A percentile compares a stretch with the other conserved stretches of the same genome.
Conservation (phyloP, 805 yeast species). For the Lipomyces japonicus region DNA sequence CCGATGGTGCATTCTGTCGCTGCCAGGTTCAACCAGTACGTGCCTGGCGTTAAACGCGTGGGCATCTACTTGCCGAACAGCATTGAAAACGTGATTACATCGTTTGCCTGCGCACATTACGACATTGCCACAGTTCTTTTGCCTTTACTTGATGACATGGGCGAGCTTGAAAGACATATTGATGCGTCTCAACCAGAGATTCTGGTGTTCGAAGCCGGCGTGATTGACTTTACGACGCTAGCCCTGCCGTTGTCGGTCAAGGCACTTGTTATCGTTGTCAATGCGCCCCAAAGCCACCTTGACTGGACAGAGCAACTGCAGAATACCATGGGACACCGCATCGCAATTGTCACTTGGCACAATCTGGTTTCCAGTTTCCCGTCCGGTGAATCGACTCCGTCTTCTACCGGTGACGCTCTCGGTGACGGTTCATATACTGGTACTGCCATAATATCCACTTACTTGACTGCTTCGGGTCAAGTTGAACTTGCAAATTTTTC, state of each 20-base stretch:
- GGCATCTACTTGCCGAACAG: constrained; percentile 24
- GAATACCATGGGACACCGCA: constrained; percentile 1
- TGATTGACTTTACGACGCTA: constrained; percentile 15
- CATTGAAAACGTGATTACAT: constrained; percentile 15
- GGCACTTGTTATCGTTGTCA: constrained; percentile 13
- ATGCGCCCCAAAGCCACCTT: neutral
- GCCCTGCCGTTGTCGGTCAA: constrained; percentile 15
- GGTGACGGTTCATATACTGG: neutral
- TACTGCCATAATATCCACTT: constrained; percentile 9
- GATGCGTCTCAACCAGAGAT: constrained; percentile 23
- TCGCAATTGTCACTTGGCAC: constrained; percentile 8
- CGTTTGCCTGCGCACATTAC: constrained; percentile 17
- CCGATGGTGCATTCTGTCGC: constrained; percentile 8
- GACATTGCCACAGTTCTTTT: constrained; percentile 20
- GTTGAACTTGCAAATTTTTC: constrained; percentile 9
- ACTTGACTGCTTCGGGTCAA: neutral
- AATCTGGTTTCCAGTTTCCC: constrained; percentile 6
- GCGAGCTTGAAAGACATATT: constrained; percentile 11
- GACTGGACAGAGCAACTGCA: constrained; percentile 17
- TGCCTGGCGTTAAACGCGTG: constrained; percentile 11
- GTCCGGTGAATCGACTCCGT: neutral
- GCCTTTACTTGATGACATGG: constrained; percentile 9
- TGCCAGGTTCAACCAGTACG: constrained; percentile 8
- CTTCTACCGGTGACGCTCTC: neutral
- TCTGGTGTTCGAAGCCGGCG: constrained; percentile 23